Base-by-base conservation (phyloP, 2,329 filamentous ascomycete species). In the Trichoderma koningiopsis region DNA sequence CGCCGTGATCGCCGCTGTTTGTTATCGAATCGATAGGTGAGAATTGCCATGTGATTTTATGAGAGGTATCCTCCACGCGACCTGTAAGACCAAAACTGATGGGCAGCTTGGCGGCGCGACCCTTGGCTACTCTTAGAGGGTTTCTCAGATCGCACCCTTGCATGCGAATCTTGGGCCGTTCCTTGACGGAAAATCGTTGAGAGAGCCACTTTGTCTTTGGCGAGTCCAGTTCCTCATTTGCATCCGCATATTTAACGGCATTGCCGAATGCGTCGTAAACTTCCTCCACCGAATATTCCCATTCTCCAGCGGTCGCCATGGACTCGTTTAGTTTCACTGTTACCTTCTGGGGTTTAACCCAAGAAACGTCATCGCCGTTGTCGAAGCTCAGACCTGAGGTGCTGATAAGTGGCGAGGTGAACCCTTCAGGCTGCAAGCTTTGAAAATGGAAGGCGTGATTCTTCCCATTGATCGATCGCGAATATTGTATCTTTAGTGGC, bases 241-340 rank as follows among this genome's bases (percentile, higher is more conserved):
- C 80, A 4, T 84, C 81, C 3, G 86, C 83, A 77, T 97, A 99
- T 72, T 89, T 91, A 70, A 94, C 90, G 47, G 91, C 82, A 75
- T 99, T 99, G 58, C 94, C 94, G 73, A 94, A 91, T 2, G 89
- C 95, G 82, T 99, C 96, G 70, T 93, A 89, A 10, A 99, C 93
- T 78, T 97, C 93, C 73, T 97, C 93, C 65, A 99, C 89, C 1
- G 91, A 90, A 77, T 98, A 99, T 71, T 91, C 86, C 94, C 95
- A 98, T 64, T 89, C 86, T 19, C 95, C 96, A 63, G 91, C 87
- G 7, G 86, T 85, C 60, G 88, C 88, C 81, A 99, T 89, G 5
- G 94, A 94, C 79, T 99, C 96, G 76, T 97, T 98, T 68, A 99
- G 82, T 5, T 93, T 89, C 24, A 99, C 93, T 11, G 86, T 86